Evolutionary conservation across 208 protist species (phyloP).

Genomic region (Trypanosoma grayi): DNA sequence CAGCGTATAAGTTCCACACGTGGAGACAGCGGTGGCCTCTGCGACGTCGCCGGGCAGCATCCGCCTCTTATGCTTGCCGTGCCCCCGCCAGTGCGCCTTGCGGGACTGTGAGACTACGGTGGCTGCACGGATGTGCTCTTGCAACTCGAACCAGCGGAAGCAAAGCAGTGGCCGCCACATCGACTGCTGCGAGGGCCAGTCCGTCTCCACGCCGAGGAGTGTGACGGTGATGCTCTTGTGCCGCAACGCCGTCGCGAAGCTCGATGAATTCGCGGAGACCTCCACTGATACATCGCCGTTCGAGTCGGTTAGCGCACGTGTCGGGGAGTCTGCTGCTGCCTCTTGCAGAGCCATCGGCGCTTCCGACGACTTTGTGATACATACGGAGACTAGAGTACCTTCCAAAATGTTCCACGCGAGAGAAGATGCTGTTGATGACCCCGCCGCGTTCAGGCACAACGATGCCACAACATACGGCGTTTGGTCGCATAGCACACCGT

Average conservation of each 20-base stretch:
- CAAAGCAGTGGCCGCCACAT: slow-evolving; percentile 57
- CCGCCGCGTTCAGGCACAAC: not conserved
- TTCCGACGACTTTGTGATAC: not conserved
- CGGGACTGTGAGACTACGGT: slow-evolving; percentile 19
- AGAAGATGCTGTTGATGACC: not conserved
- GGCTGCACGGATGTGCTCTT: slow-evolving; percentile 41
- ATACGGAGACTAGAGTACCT: not conserved
- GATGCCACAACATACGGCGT: slow-evolving; percentile 21
- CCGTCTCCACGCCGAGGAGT: slow-evolving; percentile 1
- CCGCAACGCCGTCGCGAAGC: not conserved
- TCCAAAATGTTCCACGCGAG: slow-evolving; percentile 15
- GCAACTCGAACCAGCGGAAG: slow-evolving; percentile 69
- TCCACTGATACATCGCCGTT: not conserved
- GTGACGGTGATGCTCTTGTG: slow-evolving; percentile 11
- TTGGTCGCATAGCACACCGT: slow-evolving; percentile 16
- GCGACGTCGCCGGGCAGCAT: slow-evolving; percentile 39
- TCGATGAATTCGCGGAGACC: not conserved
- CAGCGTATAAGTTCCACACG: slow-evolving; percentile 42
- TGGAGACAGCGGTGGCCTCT: slow-evolving; percentile 60
- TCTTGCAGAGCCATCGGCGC: not conserved
- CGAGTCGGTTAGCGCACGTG: not conserved
- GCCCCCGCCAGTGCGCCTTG: not conserved
- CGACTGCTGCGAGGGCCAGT: not conserved
- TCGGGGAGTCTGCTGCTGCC: not conserved
- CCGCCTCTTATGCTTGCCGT: not conserved